Conservation (phyloP, 2,329 filamentous ascomycete genomes). For the Alternaria sp. region DNA sequence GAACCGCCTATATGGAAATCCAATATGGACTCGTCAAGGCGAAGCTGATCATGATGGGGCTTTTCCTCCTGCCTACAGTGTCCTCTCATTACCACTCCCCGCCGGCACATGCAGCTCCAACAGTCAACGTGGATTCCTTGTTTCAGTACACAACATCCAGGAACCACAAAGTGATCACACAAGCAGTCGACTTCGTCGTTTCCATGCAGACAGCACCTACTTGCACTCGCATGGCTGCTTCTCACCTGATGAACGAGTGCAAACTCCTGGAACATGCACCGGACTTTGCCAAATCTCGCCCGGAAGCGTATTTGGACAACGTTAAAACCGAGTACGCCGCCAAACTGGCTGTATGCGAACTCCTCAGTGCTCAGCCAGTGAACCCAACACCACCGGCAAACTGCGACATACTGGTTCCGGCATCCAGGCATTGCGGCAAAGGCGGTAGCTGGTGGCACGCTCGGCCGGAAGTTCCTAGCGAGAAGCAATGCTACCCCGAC, state of each 20-base stretch:
- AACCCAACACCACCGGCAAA: slow-evolving; percentile 57
- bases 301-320: slow-evolving; percentile 42
- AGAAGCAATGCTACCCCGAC: slow-evolving; percentile 44
- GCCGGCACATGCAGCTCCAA: slow-evolving; percentile 16
- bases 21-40: neutral
- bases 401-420: slow-evolving; percentile 59
- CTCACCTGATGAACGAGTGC: slow-evolving; percentile 61
- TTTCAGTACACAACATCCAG: slow-evolving; percentile 31
- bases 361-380: slow-evolving; percentile 54
- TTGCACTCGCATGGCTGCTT: slow-evolving; percentile 61
- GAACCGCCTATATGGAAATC: neutral
- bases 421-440: slow-evolving; percentile 39
- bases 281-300: slow-evolving; percentile 31
- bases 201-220: slow-evolving; percentile 39
- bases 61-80: neutral
- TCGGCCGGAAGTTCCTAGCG: slow-evolving; percentile 6
- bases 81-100: slow-evolving; percentile 23
- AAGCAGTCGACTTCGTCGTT: slow-evolving; percentile 31
- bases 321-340: slow-evolving; percentile 65
- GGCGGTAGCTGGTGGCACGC: slow-evolving; percentile 31
- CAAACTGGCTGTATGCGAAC: slow-evolving; percentile 68
- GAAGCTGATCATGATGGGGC: neutral
- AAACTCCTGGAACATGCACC: slow-evolving; percentile 52
- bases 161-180: slow-evolving; percentile 30
- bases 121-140: slow-evolving; percentile 23